A percentile compares a stretch with the other conserved stretches of the same genome.
phyloP scores from a whole-genome alignment of 495 filamentous ascomycete genomes.

The Neurospora sublineolata region DNA sequence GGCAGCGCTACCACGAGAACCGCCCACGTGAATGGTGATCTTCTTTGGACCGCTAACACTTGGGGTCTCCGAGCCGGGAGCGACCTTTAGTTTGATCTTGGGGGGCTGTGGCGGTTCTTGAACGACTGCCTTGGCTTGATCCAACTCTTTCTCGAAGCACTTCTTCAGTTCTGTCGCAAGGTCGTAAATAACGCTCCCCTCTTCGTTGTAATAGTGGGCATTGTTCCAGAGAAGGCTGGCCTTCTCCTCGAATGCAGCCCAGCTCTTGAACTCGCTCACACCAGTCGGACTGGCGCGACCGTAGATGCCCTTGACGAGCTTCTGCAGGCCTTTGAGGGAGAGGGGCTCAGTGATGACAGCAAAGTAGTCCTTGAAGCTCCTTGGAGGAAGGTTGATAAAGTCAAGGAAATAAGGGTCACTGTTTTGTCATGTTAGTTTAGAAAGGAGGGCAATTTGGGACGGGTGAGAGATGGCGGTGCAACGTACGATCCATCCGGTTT shows the following conservation, averaged over 20 bases:
- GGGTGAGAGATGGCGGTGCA: conserved; percentile 4
- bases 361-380: conserved; percentile 62
- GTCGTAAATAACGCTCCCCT: conserved; percentile 64
- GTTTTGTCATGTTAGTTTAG: conserved; percentile 28
- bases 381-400: conserved; percentile 55
- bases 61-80: conserved; percentile 24
- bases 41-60: conserved; percentile 27
- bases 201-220: conserved; percentile 79
- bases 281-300: conserved; percentile 52
- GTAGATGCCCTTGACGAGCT: conserved; percentile 55
- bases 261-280: conserved; percentile 61
- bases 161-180: conserved; percentile 64
- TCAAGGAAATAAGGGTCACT: conserved; percentile 44
- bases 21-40: conserved; percentile 45
- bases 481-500: conserved; percentile 51
- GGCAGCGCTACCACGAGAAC: conserved; percentile 35
- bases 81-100: conserved; percentile 67
- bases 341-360: conserved; percentile 61
- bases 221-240: conserved; percentile 73
- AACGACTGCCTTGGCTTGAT: conserved; percentile 53
- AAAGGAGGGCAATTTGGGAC: neutral
- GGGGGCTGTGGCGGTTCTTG: conserved; percentile 51
- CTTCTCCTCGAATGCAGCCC: conserved; percentile 70
- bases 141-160: conserved; percentile 52
- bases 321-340: conserved; percentile 58